Conservation (phyloP, 139 green algal species). For the Chlorella sorokiniana region DNA sequence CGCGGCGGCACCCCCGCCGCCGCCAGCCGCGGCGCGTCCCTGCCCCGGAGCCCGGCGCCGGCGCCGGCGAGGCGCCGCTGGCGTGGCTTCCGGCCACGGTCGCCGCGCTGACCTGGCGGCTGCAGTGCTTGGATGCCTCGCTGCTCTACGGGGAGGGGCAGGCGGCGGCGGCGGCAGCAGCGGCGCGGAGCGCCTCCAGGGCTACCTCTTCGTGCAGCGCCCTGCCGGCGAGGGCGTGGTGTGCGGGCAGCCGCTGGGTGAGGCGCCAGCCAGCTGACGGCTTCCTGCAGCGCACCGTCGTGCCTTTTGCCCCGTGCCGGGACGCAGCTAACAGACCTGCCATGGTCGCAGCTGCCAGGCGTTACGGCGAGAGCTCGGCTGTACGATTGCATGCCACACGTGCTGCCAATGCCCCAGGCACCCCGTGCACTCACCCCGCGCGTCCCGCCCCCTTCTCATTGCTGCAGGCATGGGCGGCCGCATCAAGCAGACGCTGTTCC, state of each 20-base stretch:
- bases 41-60: background rate
- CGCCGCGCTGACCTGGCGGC: constrained; percentile 67
- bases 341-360: background rate
- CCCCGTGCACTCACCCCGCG: background rate
- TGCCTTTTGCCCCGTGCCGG: too few species aligned
- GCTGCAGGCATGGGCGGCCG: constrained; percentile 22
- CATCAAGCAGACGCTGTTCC: constrained; percentile 39
- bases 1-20: background rate
- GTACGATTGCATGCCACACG: background rate
- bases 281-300: background rate
- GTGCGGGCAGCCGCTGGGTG: constrained; percentile 26
- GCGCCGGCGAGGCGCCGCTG: constrained; percentile 48
- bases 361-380: too few species aligned
- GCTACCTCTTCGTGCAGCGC: constrained; percentile 46
- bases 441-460: background rate
- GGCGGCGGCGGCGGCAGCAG: background rate
- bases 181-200: constrained; percentile 26
- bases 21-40: constrained; percentile 1
- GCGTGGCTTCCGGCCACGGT: constrained; percentile 80
- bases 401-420: background rate
- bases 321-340: too few species aligned
- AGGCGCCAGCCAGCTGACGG: background rate
- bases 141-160: constrained; percentile 56
- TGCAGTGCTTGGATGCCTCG: constrained; percentile 69
- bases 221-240: background rate